Evolutionary conservation across 2,329 filamentous ascomycete species (phyloP).

Genomic region (Orbilia javanica): DNA sequence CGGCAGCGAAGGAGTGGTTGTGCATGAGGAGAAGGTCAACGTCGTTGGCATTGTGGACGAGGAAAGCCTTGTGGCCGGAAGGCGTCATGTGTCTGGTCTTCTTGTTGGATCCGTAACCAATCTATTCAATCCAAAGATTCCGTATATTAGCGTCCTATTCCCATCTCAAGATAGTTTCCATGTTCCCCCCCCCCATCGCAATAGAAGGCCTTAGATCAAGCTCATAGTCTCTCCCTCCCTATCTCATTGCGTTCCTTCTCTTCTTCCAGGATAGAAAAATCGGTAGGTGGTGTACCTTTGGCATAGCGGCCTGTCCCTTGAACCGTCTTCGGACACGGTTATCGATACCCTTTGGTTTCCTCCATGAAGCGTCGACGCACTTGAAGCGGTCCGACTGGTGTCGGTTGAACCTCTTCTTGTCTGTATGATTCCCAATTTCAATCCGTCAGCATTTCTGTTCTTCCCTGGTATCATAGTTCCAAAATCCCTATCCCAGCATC

Average conservation of each 20-base stretch:
- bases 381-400: constrained; percentile 98
- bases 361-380: constrained; percentile 90
- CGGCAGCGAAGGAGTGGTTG: constrained; percentile 98
- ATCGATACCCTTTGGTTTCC: constrained; percentile 99
- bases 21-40: constrained; percentile 99
- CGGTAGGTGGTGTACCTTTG: constrained; percentile 81
- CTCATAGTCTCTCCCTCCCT: not conserved
- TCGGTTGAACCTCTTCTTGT: constrained; percentile 93
- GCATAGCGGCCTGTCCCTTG: constrained; percentile 95
- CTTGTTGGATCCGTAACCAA: constrained; percentile 99
- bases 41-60: constrained; percentile 96
- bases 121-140: constrained; percentile 70
- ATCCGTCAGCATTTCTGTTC: constrained; percentile 63
- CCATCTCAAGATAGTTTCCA: not conserved
- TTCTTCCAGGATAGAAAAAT: constrained; percentile 11
- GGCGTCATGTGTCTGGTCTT: constrained; percentile 99
- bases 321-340: constrained; percentile 97
- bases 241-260: constrained; percentile 10
- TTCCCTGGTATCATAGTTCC: not conserved
- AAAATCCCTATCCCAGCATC: not conserved
- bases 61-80: constrained; percentile 99
- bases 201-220: not conserved
- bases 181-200: too few relatives aligned
- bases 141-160: constrained; percentile 20
- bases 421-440: constrained; percentile 68